These are phyloP conservation scores for Cladosporium oxysporum DNA, from an alignment of 2,329 filamentous ascomycete genomes.

Conservation along the genomic window DNA sequence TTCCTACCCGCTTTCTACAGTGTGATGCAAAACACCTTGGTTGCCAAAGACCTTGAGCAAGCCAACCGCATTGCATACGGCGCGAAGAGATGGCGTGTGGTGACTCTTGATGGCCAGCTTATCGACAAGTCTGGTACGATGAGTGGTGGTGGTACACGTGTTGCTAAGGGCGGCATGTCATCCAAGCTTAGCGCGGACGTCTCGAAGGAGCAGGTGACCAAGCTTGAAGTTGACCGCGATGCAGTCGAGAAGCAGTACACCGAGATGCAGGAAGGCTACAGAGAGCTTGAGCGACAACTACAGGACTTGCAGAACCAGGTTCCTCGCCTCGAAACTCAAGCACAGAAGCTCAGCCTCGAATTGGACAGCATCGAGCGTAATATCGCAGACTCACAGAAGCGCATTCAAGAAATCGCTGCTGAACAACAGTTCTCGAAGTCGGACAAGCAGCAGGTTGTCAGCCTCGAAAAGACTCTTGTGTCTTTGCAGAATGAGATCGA, in stretches of 20 bases:
- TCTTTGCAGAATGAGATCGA: constrained; percentile 76
- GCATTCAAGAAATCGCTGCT: constrained; percentile 78
- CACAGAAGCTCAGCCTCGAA: constrained; percentile 88
- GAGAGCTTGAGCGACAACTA: constrained; percentile 73
- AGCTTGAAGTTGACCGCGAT: constrained; percentile 86
- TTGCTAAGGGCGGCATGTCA: constrained; percentile 93
- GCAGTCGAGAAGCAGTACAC: constrained; percentile 78
- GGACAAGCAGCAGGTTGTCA: constrained; percentile 72
- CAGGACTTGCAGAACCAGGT: constrained; percentile 74
- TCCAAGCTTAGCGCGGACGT: constrained; percentile 89
- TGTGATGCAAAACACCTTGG: constrained; percentile 90
- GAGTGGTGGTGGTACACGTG: constrained; percentile 91
- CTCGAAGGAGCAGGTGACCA: constrained; percentile 82
- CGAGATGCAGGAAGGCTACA: constrained; percentile 80
- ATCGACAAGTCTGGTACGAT: constrained; percentile 99
- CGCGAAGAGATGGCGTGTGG: constrained; percentile 89
- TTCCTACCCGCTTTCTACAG: constrained; percentile 94
- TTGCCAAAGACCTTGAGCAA: constrained; percentile 89
- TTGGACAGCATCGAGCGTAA: constrained; percentile 85
- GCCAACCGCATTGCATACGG: constrained; percentile 97
- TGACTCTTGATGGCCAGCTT: constrained; percentile 90
- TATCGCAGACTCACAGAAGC: constrained; percentile 77
- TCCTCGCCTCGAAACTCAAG: constrained; percentile 81
- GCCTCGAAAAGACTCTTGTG: constrained; percentile 75
- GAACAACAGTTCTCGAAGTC: constrained; percentile 79